Conservation (phyloP, 2,329 filamentous ascomycete genomes). For the Talaromyces sp. region DNA sequence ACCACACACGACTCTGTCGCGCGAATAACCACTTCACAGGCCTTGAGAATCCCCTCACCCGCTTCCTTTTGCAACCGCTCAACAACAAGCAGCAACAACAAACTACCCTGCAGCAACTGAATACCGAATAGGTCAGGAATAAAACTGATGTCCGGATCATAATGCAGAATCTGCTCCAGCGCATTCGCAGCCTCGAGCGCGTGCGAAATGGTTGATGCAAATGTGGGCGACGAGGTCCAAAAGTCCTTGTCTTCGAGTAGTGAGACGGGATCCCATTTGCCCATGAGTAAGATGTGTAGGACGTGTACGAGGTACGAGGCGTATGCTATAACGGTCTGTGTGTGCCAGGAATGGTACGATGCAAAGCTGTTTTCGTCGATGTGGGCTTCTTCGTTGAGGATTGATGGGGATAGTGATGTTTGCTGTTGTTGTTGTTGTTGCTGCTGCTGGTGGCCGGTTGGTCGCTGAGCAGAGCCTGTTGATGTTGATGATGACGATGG, state of each 20-base stretch:
- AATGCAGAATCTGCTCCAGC: constrained; percentile 79
- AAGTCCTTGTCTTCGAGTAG: constrained; percentile 90
- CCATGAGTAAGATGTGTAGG: constrained; percentile 82
- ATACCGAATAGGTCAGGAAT: constrained; percentile 98
- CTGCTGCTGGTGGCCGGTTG: background rate
- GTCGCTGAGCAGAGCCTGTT: constrained; percentile 47
- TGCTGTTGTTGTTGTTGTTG: no score
- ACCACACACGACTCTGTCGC: constrained; percentile 91
- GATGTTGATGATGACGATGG: constrained; percentile 40
- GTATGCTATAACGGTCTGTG: constrained; percentile 80
- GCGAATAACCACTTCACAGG: constrained; percentile 86
- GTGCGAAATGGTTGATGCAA: constrained; percentile 80
- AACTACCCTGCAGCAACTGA: constrained; percentile 84
- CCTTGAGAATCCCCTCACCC: constrained; percentile 76
- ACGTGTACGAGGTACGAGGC: constrained; percentile 91
- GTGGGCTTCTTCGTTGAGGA: constrained; percentile 65
- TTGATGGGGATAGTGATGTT: constrained; percentile 34
- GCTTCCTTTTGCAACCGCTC: constrained; percentile 84
- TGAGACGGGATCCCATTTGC: constrained; percentile 91
- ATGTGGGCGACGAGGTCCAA: constrained; percentile 86
- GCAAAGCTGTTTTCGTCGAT: constrained; percentile 21
- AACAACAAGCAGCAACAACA: constrained; percentile 77
- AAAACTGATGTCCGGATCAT: constrained; percentile 85
- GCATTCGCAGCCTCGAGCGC: constrained; percentile 85
- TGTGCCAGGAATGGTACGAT: constrained; percentile 50